Percentiles rank a stretch among this genome's conserved stretches.
phyloP scores from a whole-genome alignment of 768 basidiomycete genomes.

The Suillus clintonianus region DNA sequence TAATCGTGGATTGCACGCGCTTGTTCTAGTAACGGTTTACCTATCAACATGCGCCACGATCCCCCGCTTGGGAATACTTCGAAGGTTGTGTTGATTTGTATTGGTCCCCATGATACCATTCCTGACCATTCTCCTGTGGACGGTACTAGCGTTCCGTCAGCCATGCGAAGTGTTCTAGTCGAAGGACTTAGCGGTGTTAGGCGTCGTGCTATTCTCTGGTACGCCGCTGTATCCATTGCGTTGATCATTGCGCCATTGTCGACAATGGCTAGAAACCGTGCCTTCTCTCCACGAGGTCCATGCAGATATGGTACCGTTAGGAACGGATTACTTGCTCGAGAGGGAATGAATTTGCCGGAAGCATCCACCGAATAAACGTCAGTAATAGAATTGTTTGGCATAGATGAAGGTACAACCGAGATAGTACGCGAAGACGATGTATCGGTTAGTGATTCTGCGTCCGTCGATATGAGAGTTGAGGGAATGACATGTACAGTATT shows the following conservation, averaged over 20 bases:
- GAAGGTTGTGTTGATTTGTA: too few species aligned
- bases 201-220: too few species aligned
- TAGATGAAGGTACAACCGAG: neutral
- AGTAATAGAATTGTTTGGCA: neutral
- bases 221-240: conserved; percentile 12
- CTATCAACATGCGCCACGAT: conserved; percentile 30
- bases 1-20: conserved; percentile 29
- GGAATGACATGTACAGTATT: too few species aligned
- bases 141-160: too few species aligned
- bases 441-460: too few species aligned
- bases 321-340: neutral
- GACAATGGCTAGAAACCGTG: conserved; percentile 4
- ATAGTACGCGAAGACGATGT: accelerated
- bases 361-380: conserved; percentile 1
- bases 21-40: conserved; percentile 26
- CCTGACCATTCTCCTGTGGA: too few species aligned
- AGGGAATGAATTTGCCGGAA: too few species aligned
- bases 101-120: too few species aligned
- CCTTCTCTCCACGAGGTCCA: conserved; percentile 16
- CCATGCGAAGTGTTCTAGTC: too few species aligned
- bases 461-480: too few species aligned
- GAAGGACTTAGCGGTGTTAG: too few species aligned
- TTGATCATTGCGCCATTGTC: conserved; percentile 21
- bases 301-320: neutral
- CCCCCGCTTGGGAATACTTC: too few species aligned